A percentile compares a stretch with the other conserved stretches of the same genome.
These are phyloP conservation scores for Amaranthus tricolor DNA, from an alignment of 179 eudicot genomes.

Conservation along the genomic window DNA sequence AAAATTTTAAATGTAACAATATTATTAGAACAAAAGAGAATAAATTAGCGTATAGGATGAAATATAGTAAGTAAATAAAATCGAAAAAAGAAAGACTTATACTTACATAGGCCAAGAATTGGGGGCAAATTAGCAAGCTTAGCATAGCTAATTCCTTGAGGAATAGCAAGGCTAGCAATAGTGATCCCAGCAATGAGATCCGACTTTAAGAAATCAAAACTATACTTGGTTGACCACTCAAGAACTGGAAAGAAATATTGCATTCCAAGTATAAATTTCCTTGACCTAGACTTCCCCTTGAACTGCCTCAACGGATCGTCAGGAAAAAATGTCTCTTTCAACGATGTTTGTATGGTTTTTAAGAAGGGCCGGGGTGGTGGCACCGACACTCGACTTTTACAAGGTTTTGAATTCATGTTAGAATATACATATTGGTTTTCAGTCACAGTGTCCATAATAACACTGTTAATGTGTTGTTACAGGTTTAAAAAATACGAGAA, in stretches of 20 bases:
- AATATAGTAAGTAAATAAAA: too few relatives aligned
- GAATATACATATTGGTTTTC: conserved; percentile 26
- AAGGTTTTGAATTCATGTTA: conserved; percentile 19
- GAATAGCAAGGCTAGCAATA: conserved; percentile 88
- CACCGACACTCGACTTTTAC: conserved; percentile 43
- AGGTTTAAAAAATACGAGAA: too few relatives aligned
- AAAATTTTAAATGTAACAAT: too few relatives aligned
- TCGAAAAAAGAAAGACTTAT: too few relatives aligned
- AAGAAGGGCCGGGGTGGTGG: conserved; percentile 75
- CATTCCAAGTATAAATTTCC: conserved; percentile 53
- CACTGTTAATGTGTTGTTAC: too few relatives aligned
- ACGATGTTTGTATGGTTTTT: conserved; percentile 42
- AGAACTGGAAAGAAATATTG: conserved; percentile 76
- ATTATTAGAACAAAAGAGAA: too few relatives aligned
- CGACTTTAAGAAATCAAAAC: conserved; percentile 46
- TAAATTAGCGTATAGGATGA: too few relatives aligned
- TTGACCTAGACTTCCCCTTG: conserved; percentile 54
- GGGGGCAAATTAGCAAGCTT: conserved; percentile 92
- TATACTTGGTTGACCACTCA: conserved; percentile 78
- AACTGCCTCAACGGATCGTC: conserved; percentile 87
- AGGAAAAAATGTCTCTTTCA: conserved; percentile 88
- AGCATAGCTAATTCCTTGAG: conserved; percentile 98
- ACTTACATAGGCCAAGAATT: conserved; percentile 91
- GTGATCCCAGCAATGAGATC: conserved; percentile 88
- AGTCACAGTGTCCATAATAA: conserved; percentile 22